Base-by-base conservation (phyloP, 2,329 filamentous ascomycete genomes). In the Grosmannia clavigera region DNA sequence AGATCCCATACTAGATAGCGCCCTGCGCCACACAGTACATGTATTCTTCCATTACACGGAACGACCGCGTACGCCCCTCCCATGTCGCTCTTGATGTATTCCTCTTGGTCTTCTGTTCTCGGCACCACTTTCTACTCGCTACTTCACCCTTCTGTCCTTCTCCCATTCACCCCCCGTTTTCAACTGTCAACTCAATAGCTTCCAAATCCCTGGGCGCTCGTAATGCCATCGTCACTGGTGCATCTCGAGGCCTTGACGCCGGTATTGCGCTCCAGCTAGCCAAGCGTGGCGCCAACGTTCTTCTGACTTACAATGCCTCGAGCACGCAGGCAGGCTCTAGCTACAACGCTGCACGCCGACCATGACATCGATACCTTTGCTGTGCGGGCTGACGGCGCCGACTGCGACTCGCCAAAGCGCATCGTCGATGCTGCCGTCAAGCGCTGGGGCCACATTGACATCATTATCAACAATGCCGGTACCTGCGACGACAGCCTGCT, bases 201-300 rank as follows among this genome's bases (percentile, higher is more conserved):
- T 46, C 40, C 16, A 46, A 50, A 22, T 14, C 43, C 9, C 19
- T 58, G 29, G 5, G 9, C 2, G 56, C 46, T n/a, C 43, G 12
- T 7, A 33, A 31, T 22, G 77, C 81, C 19, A 55, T 64, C 10
- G 59, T 62, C 22, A 62, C 62, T 1, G 61, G 62, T 22, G 61
- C 33, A 2, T 61, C 61, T 67, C 82, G 84, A 70, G 84, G 84
- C 65, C 86, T 87, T 64, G 84, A 84, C 62, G 78, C 80, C 58
- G 81, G 81, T 66, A 86, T 87, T 77, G 84, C 84, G 58, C 75
- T 81, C 59, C 82, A 86, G 72, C 81, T 87, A 60, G 84, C 80
- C 62, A 76, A 78, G 63, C 81, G 83, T 61, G 84, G 84, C 58
- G 84, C 84, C 66, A 83, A 83, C 71, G 81, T 62, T 22, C 33